A percentile compares a stretch with the other conserved stretches of the same genome.
These are phyloP conservation scores for Calamus simplicifolius DNA, from an alignment of 176 grass and related monocot species.

Conservation along the genomic window DNA sequence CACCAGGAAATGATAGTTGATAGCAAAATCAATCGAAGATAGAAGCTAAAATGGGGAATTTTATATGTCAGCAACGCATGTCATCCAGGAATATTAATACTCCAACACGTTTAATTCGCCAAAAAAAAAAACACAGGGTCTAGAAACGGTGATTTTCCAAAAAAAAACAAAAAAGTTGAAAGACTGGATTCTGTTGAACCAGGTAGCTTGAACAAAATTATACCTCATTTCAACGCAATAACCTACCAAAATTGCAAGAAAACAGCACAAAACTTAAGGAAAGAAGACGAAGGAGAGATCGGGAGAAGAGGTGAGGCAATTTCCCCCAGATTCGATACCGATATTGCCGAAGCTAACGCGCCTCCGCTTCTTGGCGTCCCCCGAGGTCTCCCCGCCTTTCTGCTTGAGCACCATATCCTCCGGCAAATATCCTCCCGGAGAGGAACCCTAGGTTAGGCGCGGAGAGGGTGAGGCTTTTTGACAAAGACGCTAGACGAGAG, in stretches of 20 bases:
- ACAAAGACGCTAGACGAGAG: too few relatives aligned
- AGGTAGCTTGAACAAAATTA: neutral
- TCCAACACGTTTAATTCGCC: too few relatives aligned
- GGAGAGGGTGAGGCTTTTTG: neutral
- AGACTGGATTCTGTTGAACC: neutral
- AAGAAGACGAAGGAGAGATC: too few relatives aligned
- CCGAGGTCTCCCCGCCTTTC: constrained; percentile 26
- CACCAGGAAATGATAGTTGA: too few relatives aligned
- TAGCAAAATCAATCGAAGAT: too few relatives aligned
- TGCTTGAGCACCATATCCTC: constrained; percentile 87
- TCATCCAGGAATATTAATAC: too few relatives aligned
- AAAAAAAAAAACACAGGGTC: too few relatives aligned
- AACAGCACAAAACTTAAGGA: neutral
- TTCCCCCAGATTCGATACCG: constrained; percentile 26
- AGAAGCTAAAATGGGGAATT: too few relatives aligned
- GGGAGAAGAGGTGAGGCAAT: too few relatives aligned
- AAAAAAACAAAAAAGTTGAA: too few relatives aligned
- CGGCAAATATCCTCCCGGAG: constrained; percentile 16
- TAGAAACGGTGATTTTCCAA: too few relatives aligned
- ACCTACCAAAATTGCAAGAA: neutral
- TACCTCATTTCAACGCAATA: neutral
- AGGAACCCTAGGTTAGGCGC: neutral
- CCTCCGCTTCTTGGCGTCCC: constrained; percentile 68
- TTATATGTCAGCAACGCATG: too few relatives aligned
- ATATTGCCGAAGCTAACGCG: constrained; percentile 66